Percentiles rank a stretch among this genome's conserved stretches.
phyloP scores from a whole-genome alignment of 495 filamentous ascomycete species.

The Hypoxylon rickii region DNA sequence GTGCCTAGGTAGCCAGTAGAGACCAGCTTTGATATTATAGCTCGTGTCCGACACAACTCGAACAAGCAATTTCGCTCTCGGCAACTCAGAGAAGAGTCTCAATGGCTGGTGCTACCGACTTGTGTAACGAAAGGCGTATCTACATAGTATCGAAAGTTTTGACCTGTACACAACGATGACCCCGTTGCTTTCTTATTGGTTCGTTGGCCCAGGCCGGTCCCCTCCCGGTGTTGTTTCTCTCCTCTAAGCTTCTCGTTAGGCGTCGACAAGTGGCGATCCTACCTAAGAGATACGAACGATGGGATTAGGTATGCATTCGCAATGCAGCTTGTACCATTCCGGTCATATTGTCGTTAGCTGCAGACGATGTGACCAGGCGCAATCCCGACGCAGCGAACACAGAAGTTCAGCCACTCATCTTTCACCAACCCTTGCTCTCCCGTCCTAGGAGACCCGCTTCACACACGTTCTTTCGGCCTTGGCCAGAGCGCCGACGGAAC shows the following conservation, averaged over 20 bases:
- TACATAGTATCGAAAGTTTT: conserved; percentile 24
- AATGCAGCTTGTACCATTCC: conserved; percentile 3
- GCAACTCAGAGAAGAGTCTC: conserved; percentile 2
- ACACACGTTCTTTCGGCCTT: conserved; percentile 27
- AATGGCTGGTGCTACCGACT: conserved; percentile 20
- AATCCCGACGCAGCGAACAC: neutral
- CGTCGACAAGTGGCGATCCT: conserved; percentile 28
- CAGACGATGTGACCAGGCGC: conserved; percentile 18
- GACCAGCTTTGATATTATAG: neutral
- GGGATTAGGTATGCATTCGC: conserved; percentile 6
- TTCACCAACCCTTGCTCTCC: conserved; percentile 16
- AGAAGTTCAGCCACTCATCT: conserved; percentile 13
- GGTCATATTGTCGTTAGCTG: conserved; percentile 13
- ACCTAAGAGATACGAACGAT: conserved; percentile 20
- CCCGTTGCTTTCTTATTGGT: conserved; percentile 14
- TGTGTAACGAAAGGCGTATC: conserved; percentile 27
- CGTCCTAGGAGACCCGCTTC: conserved; percentile 14
- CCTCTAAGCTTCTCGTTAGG: conserved; percentile 21
- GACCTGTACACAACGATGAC: conserved; percentile 18
- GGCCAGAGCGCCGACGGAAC: conserved; percentile 10
- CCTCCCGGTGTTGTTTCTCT: conserved; percentile 10
- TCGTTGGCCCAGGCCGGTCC: neutral
- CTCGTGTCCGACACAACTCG: neutral
- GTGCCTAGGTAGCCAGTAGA: too few species aligned
- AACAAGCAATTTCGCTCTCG: neutral